phyloP scores from a whole-genome alignment of 2,329 filamentous ascomycete genomes.

The Alternaria longipes region DNA sequence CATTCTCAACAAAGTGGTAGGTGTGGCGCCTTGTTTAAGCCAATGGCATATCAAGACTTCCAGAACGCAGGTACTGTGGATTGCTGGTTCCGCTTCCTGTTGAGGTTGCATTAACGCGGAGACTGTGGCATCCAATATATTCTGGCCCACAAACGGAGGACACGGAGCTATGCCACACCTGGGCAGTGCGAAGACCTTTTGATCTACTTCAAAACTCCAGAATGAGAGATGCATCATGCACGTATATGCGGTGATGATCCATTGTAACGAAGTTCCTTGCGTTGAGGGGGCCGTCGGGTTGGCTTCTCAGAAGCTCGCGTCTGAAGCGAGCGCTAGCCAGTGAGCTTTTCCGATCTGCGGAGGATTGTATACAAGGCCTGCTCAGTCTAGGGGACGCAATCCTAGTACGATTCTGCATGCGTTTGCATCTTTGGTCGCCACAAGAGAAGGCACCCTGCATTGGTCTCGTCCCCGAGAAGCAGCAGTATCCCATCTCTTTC shows the following conservation, averaged over 20 bases:
- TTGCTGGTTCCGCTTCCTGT: not conserved
- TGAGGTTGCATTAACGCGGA: not conserved
- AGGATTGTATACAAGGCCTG: not conserved
- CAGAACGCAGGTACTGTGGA: not conserved
- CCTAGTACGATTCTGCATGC: slow-evolving; percentile 4
- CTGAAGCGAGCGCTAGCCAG: not conserved
- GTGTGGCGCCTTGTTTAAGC: not conserved
- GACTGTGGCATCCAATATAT: not conserved
- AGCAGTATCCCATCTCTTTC: not conserved
- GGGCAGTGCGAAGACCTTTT: not conserved
- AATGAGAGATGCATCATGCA: not conserved
- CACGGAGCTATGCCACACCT: not conserved
- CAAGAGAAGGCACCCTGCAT: not conserved
- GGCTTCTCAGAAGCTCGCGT: slow-evolving; percentile 1
- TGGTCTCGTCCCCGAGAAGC: not conserved
- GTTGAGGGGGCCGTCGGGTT: not conserved
- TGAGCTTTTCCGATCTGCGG: slow-evolving; percentile 9
- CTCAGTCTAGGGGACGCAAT: not conserved
- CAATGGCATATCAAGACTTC: not conserved
- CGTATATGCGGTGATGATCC: not conserved
- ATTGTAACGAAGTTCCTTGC: slow-evolving; percentile 2
- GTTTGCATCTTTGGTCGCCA: not conserved
- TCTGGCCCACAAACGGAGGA: not conserved
- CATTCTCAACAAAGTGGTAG: not conserved
- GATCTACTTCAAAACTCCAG: not conserved